Conservation (phyloP, 192 early-diverging fungal species). For the Spizellomyces sp. region DNA sequence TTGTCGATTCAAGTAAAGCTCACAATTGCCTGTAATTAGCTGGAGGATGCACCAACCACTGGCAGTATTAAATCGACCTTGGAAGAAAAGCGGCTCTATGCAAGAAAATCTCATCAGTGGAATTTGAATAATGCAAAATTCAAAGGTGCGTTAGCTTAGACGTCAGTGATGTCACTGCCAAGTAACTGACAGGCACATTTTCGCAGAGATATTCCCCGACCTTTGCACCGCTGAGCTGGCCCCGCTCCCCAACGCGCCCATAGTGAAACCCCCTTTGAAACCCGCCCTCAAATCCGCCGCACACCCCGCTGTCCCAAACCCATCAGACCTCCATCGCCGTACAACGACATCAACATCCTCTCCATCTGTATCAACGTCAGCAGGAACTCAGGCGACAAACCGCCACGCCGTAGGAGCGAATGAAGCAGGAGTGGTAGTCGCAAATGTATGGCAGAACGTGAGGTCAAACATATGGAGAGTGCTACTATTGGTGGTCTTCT, state of each 20-base stretch:
- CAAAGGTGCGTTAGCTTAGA: slow-evolving; percentile 50
- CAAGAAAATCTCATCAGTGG: slow-evolving; percentile 75
- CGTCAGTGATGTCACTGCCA: background rate
- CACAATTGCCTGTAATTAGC: slow-evolving; percentile 2
- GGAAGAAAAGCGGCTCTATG: slow-evolving; percentile 76
- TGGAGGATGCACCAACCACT: slow-evolving; percentile 87
- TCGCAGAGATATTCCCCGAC: slow-evolving; percentile 80
- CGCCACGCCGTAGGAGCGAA: background rate
- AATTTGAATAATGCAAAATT: slow-evolving; percentile 80
- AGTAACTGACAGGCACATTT: background rate
- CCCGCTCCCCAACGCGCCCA: slow-evolving; percentile 44
- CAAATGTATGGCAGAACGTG: slow-evolving; percentile 23
- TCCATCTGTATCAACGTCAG: background rate
- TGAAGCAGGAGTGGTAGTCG: slow-evolving; percentile 10
- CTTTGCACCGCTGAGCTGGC: slow-evolving; percentile 63
- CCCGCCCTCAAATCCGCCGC: background rate
- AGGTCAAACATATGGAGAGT: slow-evolving; percentile 38
- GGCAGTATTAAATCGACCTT: slow-evolving; percentile 84
- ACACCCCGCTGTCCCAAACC: background rate
- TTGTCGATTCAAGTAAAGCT: too few species aligned
- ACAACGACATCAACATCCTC: slow-evolving; percentile 16
- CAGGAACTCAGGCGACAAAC: background rate
- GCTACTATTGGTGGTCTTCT: slow-evolving; percentile 36
- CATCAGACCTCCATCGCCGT: background rate
- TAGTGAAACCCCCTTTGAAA: background rate